Percentiles rank a stretch among this genome's conserved stretches.
phyloP scores from a whole-genome alignment of 2,329 filamentous ascomycete genomes.

The Colletotrichum kahawae region DNA sequence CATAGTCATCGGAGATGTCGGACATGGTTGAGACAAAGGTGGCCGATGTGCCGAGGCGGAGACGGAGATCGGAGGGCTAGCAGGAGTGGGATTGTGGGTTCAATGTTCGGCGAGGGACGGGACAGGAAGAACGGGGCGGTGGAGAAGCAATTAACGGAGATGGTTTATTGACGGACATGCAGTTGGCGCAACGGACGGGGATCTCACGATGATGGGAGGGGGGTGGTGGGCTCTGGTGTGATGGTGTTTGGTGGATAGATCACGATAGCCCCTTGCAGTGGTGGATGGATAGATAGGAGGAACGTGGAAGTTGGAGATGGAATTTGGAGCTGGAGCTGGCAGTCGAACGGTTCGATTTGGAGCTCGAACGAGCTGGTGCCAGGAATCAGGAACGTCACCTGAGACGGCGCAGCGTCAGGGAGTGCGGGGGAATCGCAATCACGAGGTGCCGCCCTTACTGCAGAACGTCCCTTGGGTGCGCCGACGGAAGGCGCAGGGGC shows the following conservation, averaged over 20 bases:
- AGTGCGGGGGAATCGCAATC: slow-evolving; percentile 21
- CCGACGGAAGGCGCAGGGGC: neutral
- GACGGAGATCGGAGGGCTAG: neutral
- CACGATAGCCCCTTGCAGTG: neutral
- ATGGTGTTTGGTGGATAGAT: neutral
- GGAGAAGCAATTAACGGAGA: slow-evolving; percentile 4
- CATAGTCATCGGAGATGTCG: slow-evolving; percentile 22
- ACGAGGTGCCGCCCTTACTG: neutral
- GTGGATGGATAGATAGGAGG: neutral
- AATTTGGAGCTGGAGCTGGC: neutral
- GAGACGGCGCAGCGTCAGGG: slow-evolving; percentile 21
- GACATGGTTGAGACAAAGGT: slow-evolving; percentile 8
- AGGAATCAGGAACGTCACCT: slow-evolving; percentile 12
- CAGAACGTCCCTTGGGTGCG: neutral
- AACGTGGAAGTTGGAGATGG: neutral
- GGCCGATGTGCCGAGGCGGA: slow-evolving; percentile 1
- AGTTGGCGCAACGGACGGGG: neutral
- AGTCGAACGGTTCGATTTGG: neutral
- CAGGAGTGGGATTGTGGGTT: neutral
- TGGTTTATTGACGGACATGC: neutral
- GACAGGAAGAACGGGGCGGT: neutral
- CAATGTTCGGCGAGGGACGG: neutral
- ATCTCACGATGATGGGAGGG: neutral
- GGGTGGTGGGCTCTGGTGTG: neutral
- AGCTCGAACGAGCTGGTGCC: neutral